These are phyloP conservation scores for Trichosporon sp. DNA, from an alignment of 1,284 basidiomycete genomes.

Conservation along the genomic window DNA sequence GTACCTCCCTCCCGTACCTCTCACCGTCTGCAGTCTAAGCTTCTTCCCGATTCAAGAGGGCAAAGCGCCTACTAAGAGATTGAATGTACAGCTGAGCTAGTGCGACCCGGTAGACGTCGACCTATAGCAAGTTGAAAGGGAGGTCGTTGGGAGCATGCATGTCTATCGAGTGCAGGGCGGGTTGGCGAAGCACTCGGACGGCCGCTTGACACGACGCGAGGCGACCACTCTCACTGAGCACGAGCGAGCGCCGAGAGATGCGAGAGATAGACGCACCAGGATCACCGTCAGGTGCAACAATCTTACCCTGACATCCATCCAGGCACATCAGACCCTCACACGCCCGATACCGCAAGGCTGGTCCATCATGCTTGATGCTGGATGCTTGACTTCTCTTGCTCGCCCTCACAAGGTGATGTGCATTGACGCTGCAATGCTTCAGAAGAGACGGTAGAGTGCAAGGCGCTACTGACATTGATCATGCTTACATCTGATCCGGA, in stretches of 20 bases:
- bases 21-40: background rate
- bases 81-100: too few relatives aligned
- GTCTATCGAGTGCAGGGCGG: too few relatives aligned
- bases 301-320: background rate
- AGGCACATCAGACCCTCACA: background rate
- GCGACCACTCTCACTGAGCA: background rate
- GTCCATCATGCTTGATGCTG: background rate
- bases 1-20: background rate
- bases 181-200: background rate
- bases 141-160: too few relatives aligned
- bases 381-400: background rate
- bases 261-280: background rate
- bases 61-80: background rate
- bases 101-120: too few relatives aligned
- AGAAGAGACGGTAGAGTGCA: too few relatives aligned
- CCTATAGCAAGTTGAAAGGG: too few relatives aligned
- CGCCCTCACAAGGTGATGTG: background rate
- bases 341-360: background rate
- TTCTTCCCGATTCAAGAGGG: background rate
- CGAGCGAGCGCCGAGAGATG: background rate
- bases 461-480: too few relatives aligned
- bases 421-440: too few relatives aligned
- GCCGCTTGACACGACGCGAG: background rate
- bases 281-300: background rate
- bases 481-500: too few relatives aligned